phyloP scores from a whole-genome alignment of 106 monocot species.

The Acorus calamus region DNA sequence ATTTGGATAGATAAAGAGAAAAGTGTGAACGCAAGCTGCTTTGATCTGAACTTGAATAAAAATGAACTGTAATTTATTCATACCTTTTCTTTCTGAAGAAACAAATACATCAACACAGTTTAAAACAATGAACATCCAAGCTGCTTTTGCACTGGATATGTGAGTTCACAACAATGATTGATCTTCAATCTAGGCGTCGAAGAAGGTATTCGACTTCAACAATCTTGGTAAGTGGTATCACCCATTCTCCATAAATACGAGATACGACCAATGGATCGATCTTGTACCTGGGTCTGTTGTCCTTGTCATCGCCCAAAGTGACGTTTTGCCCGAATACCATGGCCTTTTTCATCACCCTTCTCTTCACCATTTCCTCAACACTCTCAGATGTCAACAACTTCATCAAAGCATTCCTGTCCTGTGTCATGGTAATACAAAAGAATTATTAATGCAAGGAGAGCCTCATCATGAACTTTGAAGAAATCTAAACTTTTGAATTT shows the following conservation, averaged over 20 bases:
- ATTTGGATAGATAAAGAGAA: too few species aligned
- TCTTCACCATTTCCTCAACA: conserved; percentile 80
- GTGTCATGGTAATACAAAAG: conserved; percentile 7
- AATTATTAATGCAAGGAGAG: neutral
- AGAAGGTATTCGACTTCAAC: conserved; percentile 91
- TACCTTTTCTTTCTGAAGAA: too few species aligned
- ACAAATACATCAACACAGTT: too few species aligned
- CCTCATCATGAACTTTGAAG: too few species aligned
- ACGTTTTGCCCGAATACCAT: conserved; percentile 70
- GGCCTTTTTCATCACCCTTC: conserved; percentile 76
- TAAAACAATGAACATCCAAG: too few species aligned
- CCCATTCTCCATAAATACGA: conserved; percentile 63
- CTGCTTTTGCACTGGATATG: too few species aligned
- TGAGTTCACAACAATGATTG: too few species aligned
- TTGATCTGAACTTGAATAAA: too few species aligned
- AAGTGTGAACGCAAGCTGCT: too few species aligned
- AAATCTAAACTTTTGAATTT: too few species aligned
- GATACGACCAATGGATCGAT: conserved; percentile 45
- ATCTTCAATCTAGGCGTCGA: conserved; percentile 46
- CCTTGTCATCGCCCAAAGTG: conserved; percentile 18
- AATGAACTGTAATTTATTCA: too few species aligned
- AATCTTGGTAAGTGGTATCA: conserved; percentile 80
- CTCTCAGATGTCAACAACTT: conserved; percentile 69
- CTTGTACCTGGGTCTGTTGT: conserved; percentile 23
- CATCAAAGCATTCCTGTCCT: conserved; percentile 74